phyloP scores from a whole-genome alignment of 2,329 filamentous ascomycete species.

The Aurifilum marmelostoma region DNA sequence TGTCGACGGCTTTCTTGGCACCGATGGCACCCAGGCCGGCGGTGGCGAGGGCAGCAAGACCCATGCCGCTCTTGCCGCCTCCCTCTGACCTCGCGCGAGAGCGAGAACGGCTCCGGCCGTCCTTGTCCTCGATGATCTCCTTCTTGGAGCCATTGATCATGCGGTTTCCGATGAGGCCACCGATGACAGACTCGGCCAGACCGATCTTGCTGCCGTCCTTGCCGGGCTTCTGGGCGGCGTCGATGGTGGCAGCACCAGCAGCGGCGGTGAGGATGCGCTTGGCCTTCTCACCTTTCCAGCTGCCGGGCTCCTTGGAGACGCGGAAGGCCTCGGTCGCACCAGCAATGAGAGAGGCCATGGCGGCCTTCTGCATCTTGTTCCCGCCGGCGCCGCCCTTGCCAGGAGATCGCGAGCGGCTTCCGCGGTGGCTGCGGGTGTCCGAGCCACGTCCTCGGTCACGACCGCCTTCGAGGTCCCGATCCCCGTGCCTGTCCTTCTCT shows the following conservation, averaged over 20 bases:
- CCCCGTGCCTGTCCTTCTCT: constrained; percentile 32
- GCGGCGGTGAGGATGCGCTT: constrained; percentile 91
- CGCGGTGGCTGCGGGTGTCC: constrained; percentile 54
- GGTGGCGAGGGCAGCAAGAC: constrained; percentile 66
- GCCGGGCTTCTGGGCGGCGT: constrained; percentile 71
- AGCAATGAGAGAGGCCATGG: constrained; percentile 87
- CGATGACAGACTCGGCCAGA: constrained; percentile 83
- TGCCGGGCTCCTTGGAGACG: constrained; percentile 83
- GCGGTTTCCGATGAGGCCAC: constrained; percentile 83
- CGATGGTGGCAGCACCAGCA: constrained; percentile 81
- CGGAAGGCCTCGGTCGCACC: constrained; percentile 92
- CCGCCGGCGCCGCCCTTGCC: constrained; percentile 46
- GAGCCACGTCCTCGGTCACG: constrained; percentile 39
- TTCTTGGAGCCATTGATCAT: constrained; percentile 78
- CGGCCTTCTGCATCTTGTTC: constrained; percentile 78
- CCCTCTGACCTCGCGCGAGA: constrained; percentile 70
- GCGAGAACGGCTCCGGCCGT: constrained; percentile 68
- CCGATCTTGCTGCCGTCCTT: constrained; percentile 83
- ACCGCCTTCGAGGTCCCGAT: constrained; percentile 26
- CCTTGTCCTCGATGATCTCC: constrained; percentile 64
- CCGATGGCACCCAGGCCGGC: constrained; percentile 64
- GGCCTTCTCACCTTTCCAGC: constrained; percentile 89
- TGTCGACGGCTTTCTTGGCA: constrained; percentile 61
- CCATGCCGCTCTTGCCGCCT: constrained; percentile 48
- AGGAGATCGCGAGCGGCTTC: constrained; percentile 55